Evolutionary conservation across 768 basidiomycete genomes (phyloP).

Genomic region (Lactarius indigo): DNA sequence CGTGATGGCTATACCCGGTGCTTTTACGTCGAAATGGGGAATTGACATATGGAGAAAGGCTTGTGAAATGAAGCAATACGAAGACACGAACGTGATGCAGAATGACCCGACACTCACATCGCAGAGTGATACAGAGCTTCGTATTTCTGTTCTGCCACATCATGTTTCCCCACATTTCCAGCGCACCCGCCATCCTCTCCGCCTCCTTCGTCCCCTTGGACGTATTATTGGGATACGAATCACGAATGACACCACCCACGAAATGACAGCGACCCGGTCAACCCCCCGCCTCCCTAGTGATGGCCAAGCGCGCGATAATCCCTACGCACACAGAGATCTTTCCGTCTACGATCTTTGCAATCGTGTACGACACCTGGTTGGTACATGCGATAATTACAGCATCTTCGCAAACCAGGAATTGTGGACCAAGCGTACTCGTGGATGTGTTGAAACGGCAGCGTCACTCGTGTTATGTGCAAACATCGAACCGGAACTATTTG

Average conservation of each 20-base stretch:
- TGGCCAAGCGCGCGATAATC: background rate
- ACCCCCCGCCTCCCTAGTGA: background rate
- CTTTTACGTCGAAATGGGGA: background rate
- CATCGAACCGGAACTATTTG: background rate
- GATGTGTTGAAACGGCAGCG: background rate
- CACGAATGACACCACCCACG: background rate
- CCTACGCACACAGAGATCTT: background rate
- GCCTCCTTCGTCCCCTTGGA: background rate
- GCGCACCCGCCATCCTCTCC: background rate
- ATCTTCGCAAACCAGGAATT: background rate
- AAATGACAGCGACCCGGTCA: background rate
- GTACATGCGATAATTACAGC: background rate
- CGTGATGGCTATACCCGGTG: background rate
- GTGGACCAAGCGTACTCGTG: background rate
- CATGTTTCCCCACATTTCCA: background rate
- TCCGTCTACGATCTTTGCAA: background rate
- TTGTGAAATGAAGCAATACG: background rate
- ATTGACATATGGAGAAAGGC: background rate
- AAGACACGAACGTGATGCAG: background rate
- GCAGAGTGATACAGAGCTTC: background rate
- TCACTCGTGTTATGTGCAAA: background rate
- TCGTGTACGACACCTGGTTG: background rate
- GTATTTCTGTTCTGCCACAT: background rate
- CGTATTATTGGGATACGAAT: background rate
- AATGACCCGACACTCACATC: background rate